A percentile compares a stretch with the other conserved stretches of the same genome.
Conservation (phyloP, 108 stramenopile genomes). For the Skeletonema marinoi region DNA sequence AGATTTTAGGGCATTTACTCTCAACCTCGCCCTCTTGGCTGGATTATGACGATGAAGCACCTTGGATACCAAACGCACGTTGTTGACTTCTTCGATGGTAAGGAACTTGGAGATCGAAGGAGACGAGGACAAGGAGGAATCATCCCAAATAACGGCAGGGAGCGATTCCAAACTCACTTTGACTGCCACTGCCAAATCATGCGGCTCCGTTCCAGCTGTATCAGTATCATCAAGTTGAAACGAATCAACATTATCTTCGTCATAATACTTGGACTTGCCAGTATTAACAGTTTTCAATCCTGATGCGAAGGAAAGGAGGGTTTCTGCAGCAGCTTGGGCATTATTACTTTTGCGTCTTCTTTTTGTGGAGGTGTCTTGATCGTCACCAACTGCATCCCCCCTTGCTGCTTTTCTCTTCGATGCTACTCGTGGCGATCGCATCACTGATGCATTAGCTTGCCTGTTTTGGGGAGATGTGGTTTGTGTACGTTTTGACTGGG, state of each 20-base stretch:
- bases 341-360: neutral
- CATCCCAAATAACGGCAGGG: neutral
- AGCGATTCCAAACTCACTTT: neutral
- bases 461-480: neutral
- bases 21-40: neutral
- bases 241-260: neutral
- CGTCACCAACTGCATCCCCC: neutral
- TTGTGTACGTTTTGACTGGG: neutral
- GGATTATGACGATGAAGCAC: neutral
- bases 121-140: neutral
- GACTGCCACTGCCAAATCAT: neutral
- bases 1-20: neutral
- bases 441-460: too few relatives aligned
- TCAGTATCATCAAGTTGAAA: neutral
- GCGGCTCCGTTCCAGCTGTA: neutral
- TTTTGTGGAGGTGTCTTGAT: neutral
- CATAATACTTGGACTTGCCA: neutral
- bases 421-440: neutral
- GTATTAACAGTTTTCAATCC: neutral
- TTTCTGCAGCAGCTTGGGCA: neutral
- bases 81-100: neutral
- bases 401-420: neutral
- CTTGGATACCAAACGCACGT: neutral
- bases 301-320: neutral
- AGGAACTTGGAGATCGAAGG: neutral